Conservation (phyloP, 306 rosid species). For the Alnus rubra region DNA sequence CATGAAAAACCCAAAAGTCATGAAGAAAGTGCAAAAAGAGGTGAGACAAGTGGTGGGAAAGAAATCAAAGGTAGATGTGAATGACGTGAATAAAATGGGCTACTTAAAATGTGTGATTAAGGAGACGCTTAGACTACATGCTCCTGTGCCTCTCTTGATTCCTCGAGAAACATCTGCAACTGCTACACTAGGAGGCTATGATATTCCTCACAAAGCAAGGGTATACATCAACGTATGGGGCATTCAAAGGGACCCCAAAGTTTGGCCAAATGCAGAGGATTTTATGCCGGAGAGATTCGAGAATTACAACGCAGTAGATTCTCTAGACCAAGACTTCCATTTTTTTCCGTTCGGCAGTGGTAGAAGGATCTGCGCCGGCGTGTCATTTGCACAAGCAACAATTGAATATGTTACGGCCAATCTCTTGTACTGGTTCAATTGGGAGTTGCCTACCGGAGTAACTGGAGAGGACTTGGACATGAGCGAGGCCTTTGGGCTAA, state of each 20-base stretch:
- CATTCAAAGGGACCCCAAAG: slow-evolving; percentile 33
- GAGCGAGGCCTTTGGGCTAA: background rate
- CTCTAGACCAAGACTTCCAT: slow-evolving; percentile 21
- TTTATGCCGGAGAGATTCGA: slow-evolving; percentile 38
- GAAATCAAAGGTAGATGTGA: background rate
- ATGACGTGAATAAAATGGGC: slow-evolving; percentile 28
- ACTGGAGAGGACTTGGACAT: background rate
- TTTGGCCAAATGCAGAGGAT: slow-evolving; percentile 34
- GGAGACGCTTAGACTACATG: slow-evolving; percentile 37
- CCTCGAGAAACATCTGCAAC: slow-evolving; percentile 26
- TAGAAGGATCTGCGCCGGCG: slow-evolving; percentile 34
- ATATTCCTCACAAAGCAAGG: slow-evolving; percentile 20
- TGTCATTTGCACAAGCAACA: slow-evolving; percentile 17
- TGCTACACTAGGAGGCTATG: slow-evolving; percentile 19
- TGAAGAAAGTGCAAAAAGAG: slow-evolving; percentile 40
- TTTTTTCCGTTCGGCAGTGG: slow-evolving; percentile 34
- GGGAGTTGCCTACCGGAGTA: background rate
- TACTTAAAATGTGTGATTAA: slow-evolving; percentile 36
- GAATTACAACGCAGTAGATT: background rate
- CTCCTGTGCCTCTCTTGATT: slow-evolving; percentile 28
- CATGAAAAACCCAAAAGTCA: slow-evolving; percentile 13
- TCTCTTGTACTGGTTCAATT: background rate
- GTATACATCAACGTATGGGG: slow-evolving; percentile 29
- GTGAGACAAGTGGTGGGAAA: slow-evolving; percentile 29
- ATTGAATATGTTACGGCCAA: slow-evolving; percentile 13